phyloP scores from a whole-genome alignment of 176 grass and related monocot species.

The Musa acuminata region DNA sequence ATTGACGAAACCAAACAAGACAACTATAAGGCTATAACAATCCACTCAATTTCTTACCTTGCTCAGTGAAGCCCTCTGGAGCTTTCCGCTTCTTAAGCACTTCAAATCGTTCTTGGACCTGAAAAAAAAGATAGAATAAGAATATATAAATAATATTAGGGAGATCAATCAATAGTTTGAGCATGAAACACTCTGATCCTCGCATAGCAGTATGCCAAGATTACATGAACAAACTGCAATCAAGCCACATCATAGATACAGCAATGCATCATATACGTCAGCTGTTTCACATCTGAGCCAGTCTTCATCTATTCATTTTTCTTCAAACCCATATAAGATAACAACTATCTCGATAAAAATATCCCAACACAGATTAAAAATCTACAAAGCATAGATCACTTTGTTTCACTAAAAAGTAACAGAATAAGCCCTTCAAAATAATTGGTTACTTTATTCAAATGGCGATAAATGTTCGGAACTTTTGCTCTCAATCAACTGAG shows the following conservation, averaged over 20 bases:
- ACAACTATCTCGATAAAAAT: background rate
- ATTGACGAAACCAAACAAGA: background rate
- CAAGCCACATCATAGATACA: background rate
- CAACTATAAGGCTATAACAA: background rate
- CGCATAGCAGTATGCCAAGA: background rate
- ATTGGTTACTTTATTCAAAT: background rate
- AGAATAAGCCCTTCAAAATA: background rate
- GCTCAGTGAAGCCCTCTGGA: conserved; percentile 65
- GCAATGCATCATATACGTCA: background rate
- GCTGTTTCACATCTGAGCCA: background rate
- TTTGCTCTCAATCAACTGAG: background rate
- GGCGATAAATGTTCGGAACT: background rate
- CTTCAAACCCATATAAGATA: background rate
- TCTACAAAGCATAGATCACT: background rate
- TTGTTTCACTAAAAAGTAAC: background rate
- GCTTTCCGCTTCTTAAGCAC: conserved; percentile 83
- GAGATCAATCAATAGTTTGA: background rate
- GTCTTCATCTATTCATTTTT: background rate
- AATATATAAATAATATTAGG: conserved; percentile 1
- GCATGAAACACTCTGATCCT: background rate
- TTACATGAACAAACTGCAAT: background rate
- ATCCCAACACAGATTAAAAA: background rate
- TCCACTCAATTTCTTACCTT: conserved; percentile 43
- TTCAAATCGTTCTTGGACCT: conserved; percentile 97
- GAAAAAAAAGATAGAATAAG: conserved; percentile 24